Base-by-base conservation (phyloP, 108 stramenopile genomes). In the Schizochytrium sp. region DNA sequence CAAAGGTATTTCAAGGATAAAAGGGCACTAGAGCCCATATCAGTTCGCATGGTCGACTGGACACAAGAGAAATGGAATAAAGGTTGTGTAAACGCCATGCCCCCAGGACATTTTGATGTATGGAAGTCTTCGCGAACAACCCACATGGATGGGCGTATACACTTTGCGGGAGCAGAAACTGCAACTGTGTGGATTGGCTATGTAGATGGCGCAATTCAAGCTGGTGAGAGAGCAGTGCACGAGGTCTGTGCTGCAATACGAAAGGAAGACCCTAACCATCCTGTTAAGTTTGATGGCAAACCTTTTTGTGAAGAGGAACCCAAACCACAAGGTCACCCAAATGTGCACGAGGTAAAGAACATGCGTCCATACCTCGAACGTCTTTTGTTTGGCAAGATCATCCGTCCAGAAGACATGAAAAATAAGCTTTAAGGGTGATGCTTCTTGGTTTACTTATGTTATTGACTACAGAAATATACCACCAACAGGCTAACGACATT, bases 121-220 rank as follows among this genome's bases (percentile, higher is more conserved):
- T 83, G 76, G 76, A 46, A 28, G 15, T 38, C 28, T 53, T 3
- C 55, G 47, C 76, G 76, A 47, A 10, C 28, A 10, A 40, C 28
- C 2, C 50, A 83, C 50, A 55, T 49, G 76, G 76, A 83, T 0
- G 76, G 76, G 15, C 50, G 47, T 42, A 55, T 83, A 40, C 76
- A 83, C 28, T 83, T 83, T 55, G 76, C 76, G 8, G 76, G 76
- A 5, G 53, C 76, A n/a, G 76, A 83, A 42, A 7, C 28, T 13
- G 76, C 76, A 5, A 55, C 53, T 5, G 5, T 5, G 49, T 83
- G 50, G 47, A 83, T 53, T 10, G 76, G 76, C 5, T 83, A 83
- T 53, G 76, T 83, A 53, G 76, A 83, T 40, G 76, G 76, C 50
- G 76, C 76, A 10, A 49, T 83, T 42, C 50, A 83, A 53, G 76